Evolutionary conservation across 2,329 filamentous ascomycete genomes (phyloP), one percentile per base, ranked within the genome.

Genomic region (Fusarium sp.): DNA sequence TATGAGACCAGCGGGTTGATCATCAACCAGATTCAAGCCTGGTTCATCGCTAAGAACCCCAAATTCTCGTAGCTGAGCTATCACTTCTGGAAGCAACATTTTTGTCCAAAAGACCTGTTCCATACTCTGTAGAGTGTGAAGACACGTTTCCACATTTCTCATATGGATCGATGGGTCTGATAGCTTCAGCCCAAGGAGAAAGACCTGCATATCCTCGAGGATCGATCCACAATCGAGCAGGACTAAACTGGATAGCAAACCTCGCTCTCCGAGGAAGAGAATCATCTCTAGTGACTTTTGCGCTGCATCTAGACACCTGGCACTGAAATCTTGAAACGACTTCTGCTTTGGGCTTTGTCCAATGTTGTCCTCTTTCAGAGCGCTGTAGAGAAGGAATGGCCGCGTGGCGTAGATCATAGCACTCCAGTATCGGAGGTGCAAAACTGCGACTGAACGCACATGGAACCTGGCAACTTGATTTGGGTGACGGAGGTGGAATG

Each of bases 341-440:
- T 47, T 57, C 11, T 65, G 43, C 22, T 68, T 68, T 11, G 66
- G 30, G 12, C n/a, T 60, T 0, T 38, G n/a, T 6, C 11, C 62
- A 6, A 61, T 38, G 8, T 40, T 47, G 5, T 45, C 17, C 17
- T 35, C 45, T 14, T 68, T 63, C 3, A 65, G 30, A 5, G 64
- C 50, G 30, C 64, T 69, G 11, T 69, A 69, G 0, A 69, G 38
- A 5, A 66, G 63, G 14, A 69, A 69, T 0, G 63, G 63, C 2
- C 63, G 30, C 0, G 67, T 69, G 15, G 63, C 67, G n/a, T 66
- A 66, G 14, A 69, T 59, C 8, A 66, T 52, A 1, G 67, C 58
- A 20, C 67, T 69, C 67, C 67, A 69, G n/a, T 69, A 69, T 5
- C 67, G 63, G 8, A 69, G 58, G 30, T 69, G 67, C 5, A 69